A percentile compares a stretch with the other conserved stretches of the same genome.
Evolutionary conservation across 331 rosid species (phyloP).

Genomic region (Quercus tomentella): DNA sequence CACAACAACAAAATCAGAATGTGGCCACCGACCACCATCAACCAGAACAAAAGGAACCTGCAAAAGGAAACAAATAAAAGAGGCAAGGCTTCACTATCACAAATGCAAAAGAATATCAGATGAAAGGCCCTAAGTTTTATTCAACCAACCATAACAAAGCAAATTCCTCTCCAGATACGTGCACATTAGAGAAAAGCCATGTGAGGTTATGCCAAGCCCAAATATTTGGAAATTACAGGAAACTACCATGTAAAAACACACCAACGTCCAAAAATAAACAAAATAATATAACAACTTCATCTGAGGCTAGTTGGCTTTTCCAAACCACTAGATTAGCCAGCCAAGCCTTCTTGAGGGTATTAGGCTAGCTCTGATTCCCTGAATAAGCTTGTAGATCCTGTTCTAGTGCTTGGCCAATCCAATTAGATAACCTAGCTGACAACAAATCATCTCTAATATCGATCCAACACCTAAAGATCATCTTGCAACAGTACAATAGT

Average conservation of each 20-base stretch:
- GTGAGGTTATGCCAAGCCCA: neutral
- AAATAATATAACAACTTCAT: neutral
- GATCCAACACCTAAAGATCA: neutral
- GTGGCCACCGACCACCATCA: slow-evolving; percentile 42
- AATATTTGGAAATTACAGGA: neutral
- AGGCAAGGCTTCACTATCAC: neutral
- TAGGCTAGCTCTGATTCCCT: neutral
- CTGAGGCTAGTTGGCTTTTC: neutral
- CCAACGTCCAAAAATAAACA: neutral
- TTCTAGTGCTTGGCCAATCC: neutral
- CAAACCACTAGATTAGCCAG: neutral
- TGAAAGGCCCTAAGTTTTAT: neutral
- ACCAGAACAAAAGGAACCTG: slow-evolving; percentile 85
- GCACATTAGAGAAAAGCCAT: neutral
- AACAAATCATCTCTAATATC: neutral
- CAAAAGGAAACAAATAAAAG: neutral
- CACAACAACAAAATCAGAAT: slow-evolving; percentile 46
- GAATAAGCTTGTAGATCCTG: neutral
- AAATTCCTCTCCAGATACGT: neutral
- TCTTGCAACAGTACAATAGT: neutral
- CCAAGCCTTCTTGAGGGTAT: neutral
- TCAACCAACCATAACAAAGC: slow-evolving; percentile 15
- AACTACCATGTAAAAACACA: neutral
- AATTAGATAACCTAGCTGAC: neutral
- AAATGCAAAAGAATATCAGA: neutral